These are phyloP conservation scores for Tetraselmis chui DNA, from an alignment of 139 green algal species.

Conservation along the genomic window DNA sequence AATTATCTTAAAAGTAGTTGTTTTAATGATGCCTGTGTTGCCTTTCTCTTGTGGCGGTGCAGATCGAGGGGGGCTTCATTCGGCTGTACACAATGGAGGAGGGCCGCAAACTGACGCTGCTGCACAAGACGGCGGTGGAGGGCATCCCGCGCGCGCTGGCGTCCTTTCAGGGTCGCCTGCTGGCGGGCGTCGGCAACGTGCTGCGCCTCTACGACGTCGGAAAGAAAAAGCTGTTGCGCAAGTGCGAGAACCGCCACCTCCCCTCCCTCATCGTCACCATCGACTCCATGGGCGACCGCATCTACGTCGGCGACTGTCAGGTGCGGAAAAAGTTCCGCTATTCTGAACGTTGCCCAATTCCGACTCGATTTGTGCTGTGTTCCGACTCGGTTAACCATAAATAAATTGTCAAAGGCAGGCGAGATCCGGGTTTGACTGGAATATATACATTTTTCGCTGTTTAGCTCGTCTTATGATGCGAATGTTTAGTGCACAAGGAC, in stretches of 20 bases:
- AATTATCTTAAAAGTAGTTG: too few relatives aligned
- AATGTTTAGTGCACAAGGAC: too few relatives aligned
- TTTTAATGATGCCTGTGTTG: too few relatives aligned
- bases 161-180: conserved; percentile 80
- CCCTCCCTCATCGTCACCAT: conserved; percentile 72
- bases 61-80: conserved; percentile 72
- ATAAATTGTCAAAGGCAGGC: too few relatives aligned
- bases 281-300: conserved; percentile 56
- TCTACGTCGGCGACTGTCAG: conserved; percentile 81
- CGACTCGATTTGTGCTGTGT: too few relatives aligned
- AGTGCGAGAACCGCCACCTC: conserved; percentile 86
- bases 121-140: conserved; percentile 86
- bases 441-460: too few relatives aligned
- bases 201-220: conserved; percentile 92
- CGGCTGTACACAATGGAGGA: conserved; percentile 67
- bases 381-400: too few relatives aligned
- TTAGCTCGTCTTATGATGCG: too few relatives aligned
- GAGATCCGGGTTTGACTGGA: too few relatives aligned
- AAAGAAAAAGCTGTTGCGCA: conserved; percentile 95
- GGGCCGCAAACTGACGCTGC: conserved; percentile 63
- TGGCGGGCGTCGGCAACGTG: conserved; percentile 77
- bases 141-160: conserved; percentile 70
- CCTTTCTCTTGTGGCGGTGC: too few relatives aligned
- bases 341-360: too few relatives aligned
- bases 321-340: too few relatives aligned